Percentiles rank a stretch among this genome's conserved stretches.
Evolutionary conservation across 2,329 filamentous ascomycete genomes (phyloP).

Genomic region (Thelonectria blattea): DNA sequence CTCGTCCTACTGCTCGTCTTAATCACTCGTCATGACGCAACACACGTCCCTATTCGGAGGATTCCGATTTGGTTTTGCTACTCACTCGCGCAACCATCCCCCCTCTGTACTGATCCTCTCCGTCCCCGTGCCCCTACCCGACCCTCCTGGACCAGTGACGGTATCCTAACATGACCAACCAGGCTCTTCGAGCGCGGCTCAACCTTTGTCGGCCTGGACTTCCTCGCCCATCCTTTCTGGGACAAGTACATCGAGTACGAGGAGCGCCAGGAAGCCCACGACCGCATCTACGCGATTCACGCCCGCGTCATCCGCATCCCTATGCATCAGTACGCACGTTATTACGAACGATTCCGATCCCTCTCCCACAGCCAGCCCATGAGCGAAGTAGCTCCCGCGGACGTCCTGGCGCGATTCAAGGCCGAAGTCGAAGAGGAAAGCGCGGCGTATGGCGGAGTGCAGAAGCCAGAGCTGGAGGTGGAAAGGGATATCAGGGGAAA

Average conservation of each 20-base stretch:
- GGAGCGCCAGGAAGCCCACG: slow-evolving; percentile 82
- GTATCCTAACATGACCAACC: slow-evolving; percentile 39
- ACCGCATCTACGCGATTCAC: slow-evolving; percentile 85
- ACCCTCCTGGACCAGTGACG: slow-evolving; percentile 37
- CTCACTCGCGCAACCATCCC: slow-evolving; percentile 57
- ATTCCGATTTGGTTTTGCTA: slow-evolving; percentile 54
- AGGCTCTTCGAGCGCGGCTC: slow-evolving; percentile 95
- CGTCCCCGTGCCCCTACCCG: slow-evolving; percentile 43
- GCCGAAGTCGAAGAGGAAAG: slow-evolving; percentile 74
- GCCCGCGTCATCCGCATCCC: slow-evolving; percentile 85
- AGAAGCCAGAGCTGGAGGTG: slow-evolving; percentile 75
- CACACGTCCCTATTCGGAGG: slow-evolving; percentile 44
- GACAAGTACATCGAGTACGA: slow-evolving; percentile 99
- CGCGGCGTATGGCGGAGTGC: slow-evolving; percentile 54
- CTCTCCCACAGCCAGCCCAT: slow-evolving; percentile 77
- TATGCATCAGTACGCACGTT: slow-evolving; percentile 93
- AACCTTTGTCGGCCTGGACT: slow-evolving; percentile 85
- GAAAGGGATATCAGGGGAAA: slow-evolving; percentile 83
- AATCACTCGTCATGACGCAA: slow-evolving; percentile 44
- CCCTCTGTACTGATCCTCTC: slow-evolving; percentile 65
- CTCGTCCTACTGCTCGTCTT: slow-evolving; percentile 45
- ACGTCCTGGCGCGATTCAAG: slow-evolving; percentile 71
- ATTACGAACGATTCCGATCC: slow-evolving; percentile 88
- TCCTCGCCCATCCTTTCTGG: slow-evolving; percentile 95
- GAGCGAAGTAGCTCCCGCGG: slow-evolving; percentile 71